Percentiles rank a stretch among this genome's conserved stretches.
These are phyloP conservation scores for Zygosaccharomyces sapae DNA, from an alignment of 1,139 yeast species.

Conservation along the genomic window DNA sequence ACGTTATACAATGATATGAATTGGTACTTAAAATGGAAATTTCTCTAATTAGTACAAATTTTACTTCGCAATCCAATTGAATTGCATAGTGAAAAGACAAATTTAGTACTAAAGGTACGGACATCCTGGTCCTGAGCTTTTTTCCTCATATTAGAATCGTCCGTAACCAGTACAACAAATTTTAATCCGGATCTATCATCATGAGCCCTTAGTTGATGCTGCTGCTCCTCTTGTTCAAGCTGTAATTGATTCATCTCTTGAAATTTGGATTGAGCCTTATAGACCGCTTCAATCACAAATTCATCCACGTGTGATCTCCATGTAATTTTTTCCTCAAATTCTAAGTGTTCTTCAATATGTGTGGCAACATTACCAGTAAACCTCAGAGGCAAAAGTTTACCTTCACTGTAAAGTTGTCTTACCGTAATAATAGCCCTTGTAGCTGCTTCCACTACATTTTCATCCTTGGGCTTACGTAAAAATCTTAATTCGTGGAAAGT, in stretches of 20 bases:
- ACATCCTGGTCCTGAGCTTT: constrained; percentile 61
- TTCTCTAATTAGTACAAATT: constrained; percentile 29
- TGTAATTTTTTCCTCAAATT: constrained; percentile 41
- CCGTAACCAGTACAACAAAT: constrained; percentile 63
- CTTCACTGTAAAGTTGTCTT: constrained; percentile 59
- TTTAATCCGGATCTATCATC: constrained; percentile 42
- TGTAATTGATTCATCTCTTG: constrained; percentile 13
- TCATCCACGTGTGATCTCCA: constrained; percentile 43
- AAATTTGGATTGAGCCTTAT: constrained; percentile 33
- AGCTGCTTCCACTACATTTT: constrained; percentile 74
- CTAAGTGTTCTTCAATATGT: constrained; percentile 49
- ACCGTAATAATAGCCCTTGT: constrained; percentile 73
- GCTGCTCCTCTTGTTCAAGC: constrained; percentile 4
- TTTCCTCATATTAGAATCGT: constrained; percentile 66
- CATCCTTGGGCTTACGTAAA: constrained; percentile 68
- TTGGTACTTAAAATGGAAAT: constrained; percentile 27
- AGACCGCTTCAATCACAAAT: constrained; percentile 39
- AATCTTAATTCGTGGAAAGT: constrained; percentile 76
- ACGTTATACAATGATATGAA: constrained; percentile 15
- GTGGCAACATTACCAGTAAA: constrained; percentile 62
- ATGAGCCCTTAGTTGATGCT: constrained; percentile 7
- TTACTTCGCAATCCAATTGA: constrained; percentile 27
- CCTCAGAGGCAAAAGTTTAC: constrained; percentile 57
- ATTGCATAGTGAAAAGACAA: constrained; percentile 34
- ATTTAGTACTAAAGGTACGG: constrained; percentile 35